These are phyloP conservation scores for Elongisporangium senticosum DNA, from an alignment of 352 stramenopile genomes.

Conservation along the genomic window DNA sequence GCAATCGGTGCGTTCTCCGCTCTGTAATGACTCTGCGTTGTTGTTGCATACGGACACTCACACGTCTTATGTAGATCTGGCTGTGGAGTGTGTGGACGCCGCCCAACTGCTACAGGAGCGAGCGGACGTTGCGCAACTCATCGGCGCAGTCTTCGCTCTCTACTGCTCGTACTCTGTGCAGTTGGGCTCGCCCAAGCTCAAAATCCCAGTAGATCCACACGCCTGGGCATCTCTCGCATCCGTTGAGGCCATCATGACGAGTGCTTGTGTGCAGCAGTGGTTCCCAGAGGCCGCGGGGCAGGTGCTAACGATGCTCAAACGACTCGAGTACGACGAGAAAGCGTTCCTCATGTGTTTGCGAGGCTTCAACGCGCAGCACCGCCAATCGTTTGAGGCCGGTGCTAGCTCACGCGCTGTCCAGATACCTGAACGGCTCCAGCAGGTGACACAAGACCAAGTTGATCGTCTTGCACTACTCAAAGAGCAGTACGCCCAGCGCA, in stretches of 20 bases:
- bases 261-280: constrained; percentile 9
- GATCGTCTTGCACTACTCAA: constrained; percentile 13
- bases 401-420: too few relatives aligned
- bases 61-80: constrained; percentile 17
- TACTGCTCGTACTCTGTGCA: constrained; percentile 65
- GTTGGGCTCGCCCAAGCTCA: constrained; percentile 46
- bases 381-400: not conserved
- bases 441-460: constrained; percentile 18
- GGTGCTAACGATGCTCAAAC: constrained; percentile 42
- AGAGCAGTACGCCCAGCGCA: constrained; percentile 19
- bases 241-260: constrained; percentile 26
- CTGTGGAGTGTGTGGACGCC: constrained; percentile 34
- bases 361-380: constrained; percentile 15
- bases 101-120: not conserved
- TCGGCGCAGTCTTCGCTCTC: constrained; percentile 49
- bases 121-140: constrained; percentile 14
- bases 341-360: constrained; percentile 64
- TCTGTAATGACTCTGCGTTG: not conserved
- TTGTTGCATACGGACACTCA: not conserved
- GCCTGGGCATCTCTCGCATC: constrained; percentile 35
- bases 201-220: constrained; percentile 49
- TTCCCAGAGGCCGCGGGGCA: constrained; percentile 26
- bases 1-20: constrained; percentile 24
- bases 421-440: not conserved
- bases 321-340: constrained; percentile 37